Base-by-base conservation (phyloP, 129 eudicot species). In the Solidago caesia region DNA sequence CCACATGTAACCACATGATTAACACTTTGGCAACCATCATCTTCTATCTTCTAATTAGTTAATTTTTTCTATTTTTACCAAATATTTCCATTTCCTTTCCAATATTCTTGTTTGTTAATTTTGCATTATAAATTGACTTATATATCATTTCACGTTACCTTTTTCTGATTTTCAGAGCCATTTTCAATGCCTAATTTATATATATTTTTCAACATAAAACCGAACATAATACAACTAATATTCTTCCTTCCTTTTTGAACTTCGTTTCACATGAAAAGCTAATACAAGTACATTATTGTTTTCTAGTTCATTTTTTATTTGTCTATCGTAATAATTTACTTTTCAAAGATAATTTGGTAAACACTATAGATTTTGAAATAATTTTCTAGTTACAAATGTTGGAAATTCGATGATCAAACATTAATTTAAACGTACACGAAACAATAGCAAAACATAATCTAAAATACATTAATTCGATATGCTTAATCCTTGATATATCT, bases 1-100 rank as follows among this genome's bases (percentile, higher is more conserved):
- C 75, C 89, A 85, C 84, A 83, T 84, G 84, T 70, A 81, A 82
- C 77, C 89, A 87, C 92, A 84, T 87, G 89, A 77, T 21, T 80
- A 59, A 82, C 43, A 73, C 73, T 78, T 77, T 80, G 84, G 84
- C 70, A 76, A 70, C 85, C 85, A 75, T 79, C 81, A 68, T 74
- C 79, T 70, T 69, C 7, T 78, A 21, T 21, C 21, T 70, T 69
- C 7, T 78, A 48, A 12, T 62, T 62, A 60, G 41, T 57, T 53
- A 7, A n/a, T 33, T 53, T 71, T 33, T 62, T 75, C 75, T 58
- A 26, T 75, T 69, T 49, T 66, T 59, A 60, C 61, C 59, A 53
- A 44, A 58, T 66, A 69, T 25, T 16, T 68, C 46, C 74, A 42
- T 39, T 52, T 61, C 39, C 56, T 65, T 63, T 43, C 29, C 42